Evolutionary conservation across 768 basidiomycete species (phyloP), one percentile per base, ranked within the genome.

Genomic region (Leccinum aurantiacum): DNA sequence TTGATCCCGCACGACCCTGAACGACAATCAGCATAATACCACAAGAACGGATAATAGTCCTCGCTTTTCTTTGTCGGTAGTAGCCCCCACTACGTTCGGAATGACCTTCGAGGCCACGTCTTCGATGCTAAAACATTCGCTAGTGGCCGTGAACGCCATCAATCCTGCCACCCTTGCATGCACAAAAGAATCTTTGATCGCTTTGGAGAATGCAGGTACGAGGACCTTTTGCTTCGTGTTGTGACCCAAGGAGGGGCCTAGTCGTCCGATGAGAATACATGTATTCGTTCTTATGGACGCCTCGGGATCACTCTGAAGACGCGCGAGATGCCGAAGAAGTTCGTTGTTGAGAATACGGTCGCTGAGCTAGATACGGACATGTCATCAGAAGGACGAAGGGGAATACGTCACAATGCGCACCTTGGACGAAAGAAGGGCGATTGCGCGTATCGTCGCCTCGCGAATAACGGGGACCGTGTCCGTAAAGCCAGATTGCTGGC

Each of bases 341-440:
- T 99, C 97, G 67, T 98, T 99, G 75, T 99, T 99, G 38, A 98
- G 80, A 41, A 98, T 84, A 2, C 96, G 89, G 64, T 97, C 95
- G 53, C 79, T 90, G 54, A 99, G 80, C 94, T 97, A 62, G 2
- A 31, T 13, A 4, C 6, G 41, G 10, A 22, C 37, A 24, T 22
- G 51, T 57, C 38, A 63, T 46, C 48, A 61, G 47, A 61, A 60
- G 33, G 4, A 2, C 15, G 5, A 14, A 25, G 3, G 35, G 52
- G 47, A 3, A 1, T 24, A 53, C 25, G 33, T 22, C 2, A 8
- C 33, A 15, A 46, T 9, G 55, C 72, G 27, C 58, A 92, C 95
- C 77, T 98, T 95, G 14, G 92, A 85, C 1, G 95, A 85, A 25
- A 99, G 78, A 10, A 91, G 78, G 61, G 86, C 88, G 47, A 98